These are phyloP conservation scores for Euphorbia lathyris DNA, from an alignment of 345 rosid genomes.

Conservation along the genomic window DNA sequence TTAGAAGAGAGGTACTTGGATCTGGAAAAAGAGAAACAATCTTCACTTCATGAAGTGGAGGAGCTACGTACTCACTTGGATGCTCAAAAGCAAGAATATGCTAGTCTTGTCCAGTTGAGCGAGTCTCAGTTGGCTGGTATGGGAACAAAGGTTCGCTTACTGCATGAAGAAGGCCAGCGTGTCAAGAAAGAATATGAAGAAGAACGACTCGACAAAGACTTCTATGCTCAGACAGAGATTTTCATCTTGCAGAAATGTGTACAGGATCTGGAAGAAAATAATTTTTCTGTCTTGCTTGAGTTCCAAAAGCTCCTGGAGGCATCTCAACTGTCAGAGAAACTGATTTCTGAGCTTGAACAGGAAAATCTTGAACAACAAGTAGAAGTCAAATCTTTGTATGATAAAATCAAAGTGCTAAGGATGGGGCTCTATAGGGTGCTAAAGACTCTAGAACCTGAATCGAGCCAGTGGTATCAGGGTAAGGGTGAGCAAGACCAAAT, in stretches of 20 bases:
- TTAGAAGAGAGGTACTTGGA: conserved; percentile 43
- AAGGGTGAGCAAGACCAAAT: conserved; percentile 43
- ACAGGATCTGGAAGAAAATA: conserved; percentile 60
- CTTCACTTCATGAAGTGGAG: conserved; percentile 44
- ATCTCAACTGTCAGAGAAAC: conserved; percentile 54
- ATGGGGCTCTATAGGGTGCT: conserved; percentile 49
- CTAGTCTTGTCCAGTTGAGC: conserved; percentile 40
- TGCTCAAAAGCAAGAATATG: conserved; percentile 52
- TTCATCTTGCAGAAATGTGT: conserved; percentile 63
- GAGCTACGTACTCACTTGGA: conserved; percentile 47
- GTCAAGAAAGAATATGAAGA: conserved; percentile 60
- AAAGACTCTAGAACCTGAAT: conserved; percentile 45
- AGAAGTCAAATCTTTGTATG: conserved; percentile 52
- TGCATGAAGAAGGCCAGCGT: conserved; percentile 54
- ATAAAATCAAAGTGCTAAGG: conserved; percentile 49
- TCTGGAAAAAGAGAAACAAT: conserved; percentile 60
- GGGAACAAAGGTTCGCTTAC: conserved; percentile 51
- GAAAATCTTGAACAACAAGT: conserved; percentile 49
- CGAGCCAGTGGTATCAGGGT: conserved; percentile 29
- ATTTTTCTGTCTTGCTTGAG: conserved; percentile 50
- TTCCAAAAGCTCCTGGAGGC: conserved; percentile 50
- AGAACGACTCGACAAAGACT: conserved; percentile 59
- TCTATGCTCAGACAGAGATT: conserved; percentile 57
- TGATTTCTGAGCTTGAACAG: conserved; percentile 49
- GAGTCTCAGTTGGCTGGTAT: conserved; percentile 44